Percentiles rank a stretch among this genome's conserved stretches.
Evolutionary conservation across 176 grass and related monocot species (phyloP).

Genomic region (Oropetium thomaeum): DNA sequence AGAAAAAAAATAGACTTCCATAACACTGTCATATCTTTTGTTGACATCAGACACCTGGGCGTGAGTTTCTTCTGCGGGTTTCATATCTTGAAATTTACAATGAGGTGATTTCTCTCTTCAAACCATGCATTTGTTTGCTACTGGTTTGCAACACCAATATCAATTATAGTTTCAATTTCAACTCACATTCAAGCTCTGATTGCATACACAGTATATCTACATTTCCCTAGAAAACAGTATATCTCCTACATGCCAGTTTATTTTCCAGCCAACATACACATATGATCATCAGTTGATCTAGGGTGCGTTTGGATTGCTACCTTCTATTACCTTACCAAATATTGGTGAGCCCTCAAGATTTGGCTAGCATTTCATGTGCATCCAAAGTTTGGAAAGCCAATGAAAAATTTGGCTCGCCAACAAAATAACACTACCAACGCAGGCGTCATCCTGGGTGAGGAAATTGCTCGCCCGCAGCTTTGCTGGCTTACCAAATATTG

Average conservation of each 20-base stretch:
- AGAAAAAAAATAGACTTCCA: not conserved
- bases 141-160: not conserved
- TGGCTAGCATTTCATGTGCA: no score
- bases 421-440: no score
- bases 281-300: constrained; percentile 6
- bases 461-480: no score
- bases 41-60: constrained; percentile 78
- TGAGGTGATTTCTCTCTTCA: constrained; percentile 62
- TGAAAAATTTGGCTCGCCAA: no score
- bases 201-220: constrained; percentile 9
- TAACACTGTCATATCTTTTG: constrained; percentile 43
- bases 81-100: constrained; percentile 99
- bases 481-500: no score
- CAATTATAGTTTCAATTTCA: not conserved
- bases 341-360: no score
- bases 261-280: constrained; percentile 3
- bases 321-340: no score
- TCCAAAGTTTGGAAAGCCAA: no score
- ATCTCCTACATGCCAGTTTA: constrained; percentile 13
- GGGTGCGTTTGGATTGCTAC: no score
- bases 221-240: no score
- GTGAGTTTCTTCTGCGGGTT: constrained; percentile 98
- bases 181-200: not conserved
- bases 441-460: no score
- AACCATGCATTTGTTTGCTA: constrained; percentile 22